These are phyloP conservation scores for Xylariales sp. DNA, from an alignment of 2,329 filamentous ascomycete species.

Conservation along the genomic window DNA sequence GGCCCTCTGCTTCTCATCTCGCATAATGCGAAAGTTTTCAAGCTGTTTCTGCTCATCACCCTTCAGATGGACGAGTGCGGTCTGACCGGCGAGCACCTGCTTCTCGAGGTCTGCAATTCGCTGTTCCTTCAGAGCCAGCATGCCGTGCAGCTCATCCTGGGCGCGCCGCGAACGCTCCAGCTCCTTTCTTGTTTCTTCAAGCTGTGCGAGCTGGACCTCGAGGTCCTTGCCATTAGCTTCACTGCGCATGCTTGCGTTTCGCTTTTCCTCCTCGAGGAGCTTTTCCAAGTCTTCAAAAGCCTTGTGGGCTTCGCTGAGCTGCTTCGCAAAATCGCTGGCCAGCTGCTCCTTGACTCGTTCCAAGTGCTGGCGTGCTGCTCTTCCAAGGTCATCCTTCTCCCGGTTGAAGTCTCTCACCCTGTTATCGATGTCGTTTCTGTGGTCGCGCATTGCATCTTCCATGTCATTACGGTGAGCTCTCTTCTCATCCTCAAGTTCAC, in stretches of 20 bases:
- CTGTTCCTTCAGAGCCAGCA: conserved; percentile 7
- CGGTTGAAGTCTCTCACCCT: conserved; percentile 36
- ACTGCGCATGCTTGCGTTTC: conserved; percentile 3
- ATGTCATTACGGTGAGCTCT: conserved; percentile 23
- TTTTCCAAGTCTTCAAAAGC: conserved; percentile 9
- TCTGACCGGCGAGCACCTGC: conserved; percentile 23
- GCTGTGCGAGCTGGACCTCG: conserved; percentile 56
- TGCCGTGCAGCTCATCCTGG: conserved; percentile 9
- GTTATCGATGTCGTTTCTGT: conserved; percentile 52
- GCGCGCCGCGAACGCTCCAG: conserved; percentile 25
- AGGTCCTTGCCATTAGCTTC: conserved; percentile 51
- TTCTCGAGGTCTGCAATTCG: conserved; percentile 12
- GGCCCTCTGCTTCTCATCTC: conserved; percentile 8
- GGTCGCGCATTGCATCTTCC: conserved; percentile 22
- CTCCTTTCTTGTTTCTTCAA: conserved; percentile 58
- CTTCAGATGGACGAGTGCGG: conserved; percentile 9
- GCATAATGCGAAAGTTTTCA: conserved; percentile 10
- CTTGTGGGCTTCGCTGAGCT: conserved; percentile 9
- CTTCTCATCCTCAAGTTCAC: conserved; percentile 37
- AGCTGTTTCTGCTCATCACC: conserved; percentile 11
- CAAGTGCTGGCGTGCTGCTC: conserved; percentile 22
- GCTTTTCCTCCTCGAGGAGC: conserved; percentile 9
- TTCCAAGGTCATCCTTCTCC: conserved; percentile 51
- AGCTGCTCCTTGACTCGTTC: conserved; percentile 7
- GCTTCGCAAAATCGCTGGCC: conserved; percentile 9